Conservation (phyloP, 1,284 basidiomycete species). For the Anthracocystis walkeri region DNA sequence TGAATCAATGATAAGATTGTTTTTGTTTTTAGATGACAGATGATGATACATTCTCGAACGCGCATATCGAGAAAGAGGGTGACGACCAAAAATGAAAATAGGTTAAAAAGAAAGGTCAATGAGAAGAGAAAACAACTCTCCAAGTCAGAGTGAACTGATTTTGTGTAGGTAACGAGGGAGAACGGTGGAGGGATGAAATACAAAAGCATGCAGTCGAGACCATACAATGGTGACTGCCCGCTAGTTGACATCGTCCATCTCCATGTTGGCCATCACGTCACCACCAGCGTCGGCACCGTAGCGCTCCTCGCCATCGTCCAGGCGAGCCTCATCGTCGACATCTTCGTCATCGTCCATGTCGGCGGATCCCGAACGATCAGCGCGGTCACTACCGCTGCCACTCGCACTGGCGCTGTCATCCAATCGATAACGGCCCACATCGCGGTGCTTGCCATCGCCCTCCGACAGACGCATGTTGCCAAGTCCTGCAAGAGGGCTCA, state of each 20-base stretch:
- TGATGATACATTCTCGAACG: slow-evolving; percentile 8
- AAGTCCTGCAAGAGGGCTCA: slow-evolving; percentile 51
- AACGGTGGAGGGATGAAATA: not conserved
- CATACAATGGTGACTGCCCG: not conserved
- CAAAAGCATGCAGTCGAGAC: not conserved
- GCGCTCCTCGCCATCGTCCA: slow-evolving; percentile 63
- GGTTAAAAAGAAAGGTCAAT: not conserved
- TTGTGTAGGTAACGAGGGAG: not conserved
- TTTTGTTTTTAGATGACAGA: slow-evolving; percentile 1
- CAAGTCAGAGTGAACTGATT: not conserved
- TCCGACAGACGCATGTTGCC: slow-evolving; percentile 47
- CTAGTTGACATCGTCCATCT: slow-evolving; percentile 65
- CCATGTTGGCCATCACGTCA: slow-evolving; percentile 67
- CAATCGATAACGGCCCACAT: slow-evolving; percentile 27
- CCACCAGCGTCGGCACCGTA: slow-evolving; percentile 64
- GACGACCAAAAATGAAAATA: not conserved
- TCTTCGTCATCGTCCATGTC: slow-evolving; percentile 66
- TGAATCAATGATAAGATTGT: too few relatives aligned
- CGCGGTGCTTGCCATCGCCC: slow-evolving; percentile 21
- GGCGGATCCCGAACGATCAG: slow-evolving; percentile 46
- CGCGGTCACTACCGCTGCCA: slow-evolving; percentile 42
- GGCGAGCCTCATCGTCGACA: slow-evolving; percentile 43
- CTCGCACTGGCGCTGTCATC: slow-evolving; percentile 43
- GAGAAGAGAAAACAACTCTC: not conserved
- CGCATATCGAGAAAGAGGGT: slow-evolving; percentile 1